Evolutionary conservation across 805 yeast species (phyloP).

Genomic region (Candida endomychidarum): DNA sequence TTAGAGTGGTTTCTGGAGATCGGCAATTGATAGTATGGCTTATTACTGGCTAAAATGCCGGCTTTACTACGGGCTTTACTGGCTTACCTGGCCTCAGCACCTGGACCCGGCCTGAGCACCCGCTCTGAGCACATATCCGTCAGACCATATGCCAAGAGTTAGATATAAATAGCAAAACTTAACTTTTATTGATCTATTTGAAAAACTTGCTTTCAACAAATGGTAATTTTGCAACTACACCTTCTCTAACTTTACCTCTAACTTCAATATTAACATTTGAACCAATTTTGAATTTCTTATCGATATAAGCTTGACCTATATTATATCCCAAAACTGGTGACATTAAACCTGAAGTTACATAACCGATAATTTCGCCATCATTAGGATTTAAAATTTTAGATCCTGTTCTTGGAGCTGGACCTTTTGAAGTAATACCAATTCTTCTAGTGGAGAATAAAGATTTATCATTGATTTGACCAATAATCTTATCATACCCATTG

Average conservation of each 20-base stretch:
- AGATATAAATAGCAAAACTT: too few species aligned
- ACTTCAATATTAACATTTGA: constrained; percentile 71
- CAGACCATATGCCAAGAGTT: too few species aligned
- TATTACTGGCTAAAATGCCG: too few species aligned
- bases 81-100: too few species aligned
- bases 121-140: too few species aligned
- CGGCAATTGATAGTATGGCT: too few species aligned
- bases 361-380: constrained; percentile 42
- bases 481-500: constrained; percentile 74
- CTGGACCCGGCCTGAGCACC: too few species aligned
- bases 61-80: too few species aligned
- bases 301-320: constrained; percentile 87
- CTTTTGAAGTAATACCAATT: constrained; percentile 72
- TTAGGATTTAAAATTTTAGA: constrained; percentile 59
- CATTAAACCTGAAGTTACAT: constrained; percentile 63
- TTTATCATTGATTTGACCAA: constrained; percentile 70
- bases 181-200: too few species aligned
- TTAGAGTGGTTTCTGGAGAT: too few species aligned
- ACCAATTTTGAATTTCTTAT: constrained; percentile 73
- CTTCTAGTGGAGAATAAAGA: constrained; percentile 53
- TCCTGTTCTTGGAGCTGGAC: constrained; percentile 93
- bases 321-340: constrained; percentile 67
- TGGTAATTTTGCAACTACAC: constrained; percentile 78
- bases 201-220: constrained; percentile 72
- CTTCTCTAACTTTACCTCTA: constrained; percentile 80